These are phyloP conservation scores for Pelargonium fulgidum DNA, from an alignment of 441 rosid species.

Conservation along the genomic window DNA sequence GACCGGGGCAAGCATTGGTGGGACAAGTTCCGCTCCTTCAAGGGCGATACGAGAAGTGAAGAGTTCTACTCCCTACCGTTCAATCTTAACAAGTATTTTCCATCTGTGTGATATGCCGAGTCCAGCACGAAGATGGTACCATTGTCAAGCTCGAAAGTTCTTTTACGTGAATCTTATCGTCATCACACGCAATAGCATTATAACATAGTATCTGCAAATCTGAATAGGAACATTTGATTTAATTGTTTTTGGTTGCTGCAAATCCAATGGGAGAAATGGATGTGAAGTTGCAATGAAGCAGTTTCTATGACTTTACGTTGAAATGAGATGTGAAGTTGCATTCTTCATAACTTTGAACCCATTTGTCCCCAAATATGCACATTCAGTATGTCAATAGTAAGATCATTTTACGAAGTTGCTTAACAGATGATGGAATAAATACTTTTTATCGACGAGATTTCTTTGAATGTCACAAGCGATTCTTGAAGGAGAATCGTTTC, in stretches of 20 bases:
- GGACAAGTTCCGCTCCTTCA: slow-evolving; percentile 71
- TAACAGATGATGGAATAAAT: no score
- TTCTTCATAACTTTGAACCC: no score
- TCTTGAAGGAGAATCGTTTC: no score
- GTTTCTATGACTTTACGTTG: not conserved
- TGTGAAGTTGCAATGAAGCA: slow-evolving; percentile 29
- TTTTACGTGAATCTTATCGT: slow-evolving; percentile 24
- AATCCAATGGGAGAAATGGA: slow-evolving; percentile 27
- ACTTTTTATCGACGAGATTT: no score
- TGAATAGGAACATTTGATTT: slow-evolving; percentile 25
- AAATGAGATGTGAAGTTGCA: slow-evolving; percentile 27
- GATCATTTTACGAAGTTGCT: no score
- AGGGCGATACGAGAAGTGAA: slow-evolving; percentile 62
- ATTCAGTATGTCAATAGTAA: no score
- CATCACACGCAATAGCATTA: slow-evolving; percentile 23
- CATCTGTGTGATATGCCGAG: slow-evolving; percentile 48
- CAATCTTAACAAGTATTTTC: slow-evolving; percentile 84
- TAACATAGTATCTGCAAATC: slow-evolving; percentile 23
- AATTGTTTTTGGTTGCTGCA: slow-evolving; percentile 28
- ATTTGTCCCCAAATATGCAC: no score
- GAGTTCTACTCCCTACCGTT: slow-evolving; percentile 94
- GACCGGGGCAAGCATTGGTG: slow-evolving; percentile 98
- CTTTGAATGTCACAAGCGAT: no score
- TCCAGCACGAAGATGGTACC: slow-evolving; percentile 13
- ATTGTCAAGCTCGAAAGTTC: not conserved